Percentiles rank a stretch among this genome's conserved stretches.
Conservation (phyloP, 129 eudicot genomes). For the Tanacetum coccineum region DNA sequence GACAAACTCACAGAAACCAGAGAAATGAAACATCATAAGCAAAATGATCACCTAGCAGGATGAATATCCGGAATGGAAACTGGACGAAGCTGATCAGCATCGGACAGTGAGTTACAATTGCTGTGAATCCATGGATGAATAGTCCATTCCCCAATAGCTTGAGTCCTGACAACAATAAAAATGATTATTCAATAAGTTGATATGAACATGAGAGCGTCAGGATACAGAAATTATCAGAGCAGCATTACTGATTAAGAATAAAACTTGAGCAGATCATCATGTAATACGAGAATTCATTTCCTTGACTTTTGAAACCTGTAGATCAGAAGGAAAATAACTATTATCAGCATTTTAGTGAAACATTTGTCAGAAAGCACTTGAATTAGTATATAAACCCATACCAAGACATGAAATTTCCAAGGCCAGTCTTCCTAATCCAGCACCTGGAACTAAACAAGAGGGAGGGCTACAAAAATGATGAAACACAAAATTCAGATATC, state of each 20-base stretch:
- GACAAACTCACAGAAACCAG: background rate
- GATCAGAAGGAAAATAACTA: background rate
- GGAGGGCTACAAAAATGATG: constrained; percentile 56
- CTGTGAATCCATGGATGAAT: constrained; percentile 97
- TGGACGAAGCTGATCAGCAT: constrained; percentile 86
- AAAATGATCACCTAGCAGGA: constrained; percentile 71
- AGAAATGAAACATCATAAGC: constrained; percentile 4
- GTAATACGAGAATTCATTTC: constrained; percentile 98
- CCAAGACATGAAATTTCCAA: constrained; percentile 94
- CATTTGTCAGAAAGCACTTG: background rate
- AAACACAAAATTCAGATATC: constrained; percentile 10
- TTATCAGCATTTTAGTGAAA: constrained; percentile 14
- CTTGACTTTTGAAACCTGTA: constrained; percentile 86
- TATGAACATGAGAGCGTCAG: constrained; percentile 17
- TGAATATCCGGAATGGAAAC: constrained; percentile 87
- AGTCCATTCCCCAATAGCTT: constrained; percentile 72
- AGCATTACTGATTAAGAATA: constrained; percentile 74
- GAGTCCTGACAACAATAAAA: constrained; percentile 39
- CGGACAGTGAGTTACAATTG: constrained; percentile 84
- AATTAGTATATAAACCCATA: constrained; percentile 26
- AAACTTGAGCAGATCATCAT: constrained; percentile 99
- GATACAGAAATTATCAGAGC: background rate
- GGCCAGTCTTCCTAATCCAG: constrained; percentile 97
- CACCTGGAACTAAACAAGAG: constrained; percentile 92
- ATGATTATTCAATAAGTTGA: background rate